Evolutionary conservation across 2,329 filamentous ascomycete genomes (phyloP).

Genomic region (Fusarium sp.): DNA sequence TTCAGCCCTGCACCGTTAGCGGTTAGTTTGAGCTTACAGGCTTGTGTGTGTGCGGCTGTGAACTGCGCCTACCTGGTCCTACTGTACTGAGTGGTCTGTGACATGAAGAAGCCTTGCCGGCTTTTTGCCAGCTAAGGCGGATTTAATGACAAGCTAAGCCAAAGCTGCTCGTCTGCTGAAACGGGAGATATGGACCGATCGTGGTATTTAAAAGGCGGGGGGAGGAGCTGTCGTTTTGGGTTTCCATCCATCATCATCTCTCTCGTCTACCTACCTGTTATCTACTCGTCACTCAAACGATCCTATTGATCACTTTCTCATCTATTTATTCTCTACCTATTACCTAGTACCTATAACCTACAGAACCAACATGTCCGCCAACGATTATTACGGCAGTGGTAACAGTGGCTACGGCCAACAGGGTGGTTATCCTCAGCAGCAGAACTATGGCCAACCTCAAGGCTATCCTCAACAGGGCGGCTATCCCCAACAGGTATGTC

Average conservation of each 20-base stretch:
- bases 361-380: conserved; percentile 46
- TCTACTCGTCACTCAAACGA: neutral
- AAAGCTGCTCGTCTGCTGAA: neutral
- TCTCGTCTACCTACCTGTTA: neutral
- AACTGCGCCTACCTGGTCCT: conserved; percentile 31
- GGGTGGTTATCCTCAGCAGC: conserved; percentile 37
- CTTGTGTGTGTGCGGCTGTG: conserved; percentile 27
- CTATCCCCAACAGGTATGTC: conserved; percentile 42
- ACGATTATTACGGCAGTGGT: conserved; percentile 51
- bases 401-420: conserved; percentile 39
- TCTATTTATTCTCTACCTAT: neutral
- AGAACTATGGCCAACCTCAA: conserved; percentile 35
- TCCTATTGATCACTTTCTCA: neutral
- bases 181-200: neutral
- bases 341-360: neutral
- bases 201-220: conserved; percentile 37
- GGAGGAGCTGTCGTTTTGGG: conserved; percentile 2
- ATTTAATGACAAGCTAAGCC: conserved; percentile 12
- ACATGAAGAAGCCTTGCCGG: conserved; percentile 26
- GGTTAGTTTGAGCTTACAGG: conserved; percentile 23
- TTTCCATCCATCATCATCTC: neutral
- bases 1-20: conserved; percentile 17
- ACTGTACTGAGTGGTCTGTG: conserved; percentile 1
- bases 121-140: conserved; percentile 29
- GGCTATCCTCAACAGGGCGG: conserved; percentile 30